Conservation (phyloP, 2,329 filamentous ascomycete species). For the Diplodia scrobiculata region DNA sequence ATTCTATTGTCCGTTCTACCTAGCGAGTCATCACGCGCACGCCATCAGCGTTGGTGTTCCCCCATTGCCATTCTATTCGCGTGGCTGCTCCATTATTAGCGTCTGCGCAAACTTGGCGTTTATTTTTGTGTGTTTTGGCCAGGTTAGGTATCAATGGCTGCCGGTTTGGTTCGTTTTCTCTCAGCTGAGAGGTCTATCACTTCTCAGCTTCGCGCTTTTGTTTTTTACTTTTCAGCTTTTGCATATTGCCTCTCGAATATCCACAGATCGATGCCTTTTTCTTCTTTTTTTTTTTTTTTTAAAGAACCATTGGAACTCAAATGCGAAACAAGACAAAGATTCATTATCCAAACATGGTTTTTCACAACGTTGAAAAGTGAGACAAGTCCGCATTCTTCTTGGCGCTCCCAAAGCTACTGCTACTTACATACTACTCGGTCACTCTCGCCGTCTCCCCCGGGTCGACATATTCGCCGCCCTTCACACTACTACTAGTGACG, state of each 20-base stretch:
- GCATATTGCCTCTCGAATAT: conserved; percentile 10
- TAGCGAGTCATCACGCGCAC: no score
- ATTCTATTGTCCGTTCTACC: no score
- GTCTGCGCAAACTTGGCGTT: conserved; percentile 7
- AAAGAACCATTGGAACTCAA: background rate
- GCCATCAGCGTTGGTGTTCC: no score
- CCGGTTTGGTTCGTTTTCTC: no score
- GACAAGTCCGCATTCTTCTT: background rate
- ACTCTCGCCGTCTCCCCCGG: conserved; percentile 36
- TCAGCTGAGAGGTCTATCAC: background rate
- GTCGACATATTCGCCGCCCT: conserved; percentile 24
- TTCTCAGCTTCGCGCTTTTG: background rate
- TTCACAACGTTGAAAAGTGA: background rate
- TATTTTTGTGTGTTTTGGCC: background rate
- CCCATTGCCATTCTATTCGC: no score
- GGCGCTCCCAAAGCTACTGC: background rate
- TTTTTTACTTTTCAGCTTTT: background rate
- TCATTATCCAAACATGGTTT: background rate
- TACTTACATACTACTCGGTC: conserved; percentile 36
- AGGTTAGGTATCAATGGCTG: background rate
- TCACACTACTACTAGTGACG: background rate
- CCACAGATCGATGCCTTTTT: conserved; percentile 10
- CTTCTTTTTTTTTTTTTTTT: background rate
- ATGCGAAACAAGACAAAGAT: background rate
- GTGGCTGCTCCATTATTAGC: background rate